Evolutionary conservation across 208 protist genomes (phyloP), one percentile per base, ranked within the genome.

Genomic region (Sergeia podlipaevii): DNA sequence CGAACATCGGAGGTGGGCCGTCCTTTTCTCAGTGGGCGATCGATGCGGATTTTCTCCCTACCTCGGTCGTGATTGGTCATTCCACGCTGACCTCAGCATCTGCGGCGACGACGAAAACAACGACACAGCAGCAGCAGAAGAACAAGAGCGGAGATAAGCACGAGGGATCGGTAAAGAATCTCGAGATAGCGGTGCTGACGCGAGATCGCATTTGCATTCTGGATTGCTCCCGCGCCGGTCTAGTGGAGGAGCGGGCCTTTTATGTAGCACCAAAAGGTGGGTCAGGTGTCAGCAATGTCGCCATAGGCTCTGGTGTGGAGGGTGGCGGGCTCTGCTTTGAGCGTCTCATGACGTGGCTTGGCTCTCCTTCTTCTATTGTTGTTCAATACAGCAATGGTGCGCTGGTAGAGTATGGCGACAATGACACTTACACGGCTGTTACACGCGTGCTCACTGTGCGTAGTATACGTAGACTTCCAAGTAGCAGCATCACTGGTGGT

Each of bases 281-380:
- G 21, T 33, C 21, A 11, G 20, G 32, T 54, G 41, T 11, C 21
- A 4, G 23, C 2, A 36, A 23, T 13, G 18, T 23, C 18, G 4
- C 8, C 2, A 47, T 37, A 18, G 4, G 4, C 8, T 30, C 24
- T 3, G 2, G 17, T 13, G 27, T 11, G 32, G 17, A 3, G 4
- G 43, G 27, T n/a, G 48, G 48, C 30, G 48, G 48, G 5, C 33
- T 73, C 30, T 24, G 28, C 7, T 78, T 66, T 28, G n/a, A 57
- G 8, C 60, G 65, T 7, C 61, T 60, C 23, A 67, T 62, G 56
- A 70, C 71, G n/a, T 78, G 71, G 65, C 50, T 74, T 10, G 65
- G 60, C 28, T 78, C 71, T 1, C 71, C 71, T 4, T 58, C 52
- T 38, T 62, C 42, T 15, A 4, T 78, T 29, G 60, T 78, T 13